A percentile compares a stretch with the other conserved stretches of the same genome.
phyloP scores from a whole-genome alignment of 2,329 filamentous ascomycete genomes.

The Xylariaceae sp. region DNA sequence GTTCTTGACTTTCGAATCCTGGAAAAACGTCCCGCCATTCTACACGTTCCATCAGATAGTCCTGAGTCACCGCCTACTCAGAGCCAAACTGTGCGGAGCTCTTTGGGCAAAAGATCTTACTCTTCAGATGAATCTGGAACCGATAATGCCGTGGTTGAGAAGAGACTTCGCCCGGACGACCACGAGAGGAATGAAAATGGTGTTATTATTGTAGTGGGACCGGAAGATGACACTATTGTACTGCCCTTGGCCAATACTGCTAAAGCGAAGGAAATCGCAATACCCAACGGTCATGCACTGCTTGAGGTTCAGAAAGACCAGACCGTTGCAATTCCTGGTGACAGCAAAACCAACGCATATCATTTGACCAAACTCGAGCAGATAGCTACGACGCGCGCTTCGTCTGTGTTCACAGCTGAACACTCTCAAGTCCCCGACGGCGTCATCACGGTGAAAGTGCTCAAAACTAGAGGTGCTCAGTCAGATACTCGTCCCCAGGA shows the following conservation, averaged over 20 bases:
- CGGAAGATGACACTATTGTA: conserved; percentile 45
- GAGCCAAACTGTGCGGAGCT: conserved; percentile 36
- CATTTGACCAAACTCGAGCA: conserved; percentile 50
- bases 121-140: conserved; percentile 39
- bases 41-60: conserved; percentile 33
- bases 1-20: conserved; percentile 55
- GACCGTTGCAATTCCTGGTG: conserved; percentile 44
- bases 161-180: conserved; percentile 37
- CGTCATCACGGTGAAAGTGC: conserved; percentile 55
- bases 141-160: conserved; percentile 31
- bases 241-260: conserved; percentile 46
- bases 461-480: conserved; percentile 46
- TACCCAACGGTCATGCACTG: conserved; percentile 44
- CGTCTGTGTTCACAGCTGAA: conserved; percentile 50
- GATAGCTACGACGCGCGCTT: conserved; percentile 51
- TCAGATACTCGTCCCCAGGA: conserved; percentile 42
- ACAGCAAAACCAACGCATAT: conserved; percentile 49
- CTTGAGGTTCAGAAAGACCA: conserved; percentile 47
- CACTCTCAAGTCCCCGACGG: conserved; percentile 48
- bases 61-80: conserved; percentile 26
- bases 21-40: conserved; percentile 45
- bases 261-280: conserved; percentile 43
- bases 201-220: conserved; percentile 51
- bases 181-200: conserved; percentile 37
- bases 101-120: conserved; percentile 48